A percentile compares a stretch with the other conserved stretches of the same genome.
Conservation (phyloP, 768 basidiomycete species). For the Pulveroboletus sp. region DNA sequence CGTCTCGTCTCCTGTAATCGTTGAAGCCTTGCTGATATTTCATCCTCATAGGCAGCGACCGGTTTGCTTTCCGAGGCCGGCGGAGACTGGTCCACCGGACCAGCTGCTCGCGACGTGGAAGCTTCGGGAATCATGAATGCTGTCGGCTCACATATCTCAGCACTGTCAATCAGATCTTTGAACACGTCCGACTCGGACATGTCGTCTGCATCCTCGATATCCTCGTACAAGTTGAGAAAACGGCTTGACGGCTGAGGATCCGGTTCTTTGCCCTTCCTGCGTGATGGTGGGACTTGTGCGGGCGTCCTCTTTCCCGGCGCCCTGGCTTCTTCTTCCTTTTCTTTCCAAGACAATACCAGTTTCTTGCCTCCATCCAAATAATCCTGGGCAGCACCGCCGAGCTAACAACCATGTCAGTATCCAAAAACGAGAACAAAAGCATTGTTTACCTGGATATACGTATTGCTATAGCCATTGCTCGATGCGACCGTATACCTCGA, state of each 20-base stretch:
- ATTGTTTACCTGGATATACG: conserved; percentile 49
- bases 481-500: conserved; percentile 43
- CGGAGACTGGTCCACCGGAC: neutral
- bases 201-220: conserved; percentile 26
- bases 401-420: conserved; percentile 10
- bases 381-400: conserved; percentile 19
- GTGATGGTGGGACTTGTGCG: conserved; percentile 3
- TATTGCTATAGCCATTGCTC: conserved; percentile 47
- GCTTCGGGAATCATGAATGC: conserved; percentile 7
- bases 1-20: conserved; percentile 21
- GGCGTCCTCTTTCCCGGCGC: conserved; percentile 7
- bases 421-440: neutral
- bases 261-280: conserved; percentile 22
- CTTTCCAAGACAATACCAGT: conserved; percentile 27
- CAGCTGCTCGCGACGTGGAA: conserved; percentile 7
- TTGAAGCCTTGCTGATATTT: conserved; percentile 7
- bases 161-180: conserved; percentile 8
- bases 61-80: neutral
- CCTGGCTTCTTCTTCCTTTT: conserved; percentile 13
- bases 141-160: neutral
- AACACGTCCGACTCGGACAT: conserved; percentile 16
- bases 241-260: neutral
- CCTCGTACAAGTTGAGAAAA: conserved; percentile 26
- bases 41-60: conserved; percentile 7
- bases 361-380: conserved; percentile 18